Percentiles rank a stretch among this genome's conserved stretches.
These are phyloP conservation scores for Patellifolia procumbens DNA, from an alignment of 179 eudicot species.

Conservation along the genomic window DNA sequence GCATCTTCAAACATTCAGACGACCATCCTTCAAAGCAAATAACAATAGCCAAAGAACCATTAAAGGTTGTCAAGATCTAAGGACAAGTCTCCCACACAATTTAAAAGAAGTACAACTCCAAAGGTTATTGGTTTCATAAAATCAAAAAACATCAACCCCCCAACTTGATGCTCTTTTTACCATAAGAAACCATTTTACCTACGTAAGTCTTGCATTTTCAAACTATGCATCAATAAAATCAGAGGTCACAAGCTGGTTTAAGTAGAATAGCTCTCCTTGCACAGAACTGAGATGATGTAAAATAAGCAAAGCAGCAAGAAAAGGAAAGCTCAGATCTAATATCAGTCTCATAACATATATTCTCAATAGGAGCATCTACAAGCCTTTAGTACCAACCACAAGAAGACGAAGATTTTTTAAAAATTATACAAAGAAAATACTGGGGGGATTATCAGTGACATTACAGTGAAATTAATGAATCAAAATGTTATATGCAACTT, in stretches of 20 bases:
- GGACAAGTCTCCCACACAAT: background rate
- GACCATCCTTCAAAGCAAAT: background rate
- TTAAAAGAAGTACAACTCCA: background rate
- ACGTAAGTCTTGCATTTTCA: background rate
- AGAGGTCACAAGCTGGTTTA: background rate
- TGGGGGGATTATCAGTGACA: too few species aligned
- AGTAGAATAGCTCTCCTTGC: background rate
- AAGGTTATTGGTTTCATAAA: background rate
- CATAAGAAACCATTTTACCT: background rate
- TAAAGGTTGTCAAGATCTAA: background rate
- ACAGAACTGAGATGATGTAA: too few species aligned
- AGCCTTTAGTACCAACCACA: too few species aligned
- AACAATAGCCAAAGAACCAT: background rate
- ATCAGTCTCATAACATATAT: too few species aligned
- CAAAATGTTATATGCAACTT: too few species aligned
- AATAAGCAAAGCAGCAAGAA: too few species aligned
- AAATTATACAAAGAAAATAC: too few species aligned
- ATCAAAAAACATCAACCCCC: background rate
- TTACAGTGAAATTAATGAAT: too few species aligned
- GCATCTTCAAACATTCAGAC: slow-evolving; percentile 2
- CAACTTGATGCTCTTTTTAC: background rate
- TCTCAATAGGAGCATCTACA: too few species aligned
- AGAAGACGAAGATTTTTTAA: too few species aligned
- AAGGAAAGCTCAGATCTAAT: too few species aligned
- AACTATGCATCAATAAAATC: background rate